Evolutionary conservation across 1,284 basidiomycete genomes (phyloP), one percentile per base, ranked within the genome.

Genomic region (Trichosporon sp.): DNA sequence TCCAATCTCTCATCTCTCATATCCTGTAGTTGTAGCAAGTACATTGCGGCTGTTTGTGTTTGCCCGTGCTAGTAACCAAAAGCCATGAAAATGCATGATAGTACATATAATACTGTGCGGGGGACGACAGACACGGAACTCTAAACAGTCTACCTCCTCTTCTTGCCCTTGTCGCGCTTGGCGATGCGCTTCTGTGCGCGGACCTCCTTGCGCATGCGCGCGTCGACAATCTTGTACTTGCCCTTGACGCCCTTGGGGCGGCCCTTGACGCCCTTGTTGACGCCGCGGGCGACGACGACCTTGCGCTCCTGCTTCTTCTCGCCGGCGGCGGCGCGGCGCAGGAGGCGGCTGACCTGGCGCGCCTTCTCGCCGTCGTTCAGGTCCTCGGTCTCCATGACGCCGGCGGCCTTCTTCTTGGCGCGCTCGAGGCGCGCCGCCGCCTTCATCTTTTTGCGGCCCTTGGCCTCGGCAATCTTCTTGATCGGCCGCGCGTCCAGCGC

Each of bases 401-500:
- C 93, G 78, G 98, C 95, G 1, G 96, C 97, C 85, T 97, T 98
- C 85, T 92, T 95, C 87, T 94, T 90, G 15, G 93, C 93, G 83
- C 94, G 96, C 76, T 97, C 93, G 23, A 98, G 84, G 64, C 90
- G 86, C 76, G 93, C 91, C 23, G 89, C 87, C 3, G 94, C 92
- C 83, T 91, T 93, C 81, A 92, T 85, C 86, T 99, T 99, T 85
- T 99, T 99, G 72, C 97, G 88, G 42, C 93, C 95, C 84, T 99
- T 99, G 56, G 97, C 97, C 85, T 99, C 97, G 21, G 96, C 97
- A 12, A 99, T 87, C 86, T 99, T 99, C 86, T 98, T 99, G 85
- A 99, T 99, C 18, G 97, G 97, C 13, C 97, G 89, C 2, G 96
- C 95, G 80, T 99, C 95, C 62, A 99, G 86, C 5, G 94, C 93